Evolutionary conservation across 2,329 filamentous ascomycete species (phyloP), one percentile per base, ranked within the genome.

Genomic region (Geosmithia putterillii): DNA sequence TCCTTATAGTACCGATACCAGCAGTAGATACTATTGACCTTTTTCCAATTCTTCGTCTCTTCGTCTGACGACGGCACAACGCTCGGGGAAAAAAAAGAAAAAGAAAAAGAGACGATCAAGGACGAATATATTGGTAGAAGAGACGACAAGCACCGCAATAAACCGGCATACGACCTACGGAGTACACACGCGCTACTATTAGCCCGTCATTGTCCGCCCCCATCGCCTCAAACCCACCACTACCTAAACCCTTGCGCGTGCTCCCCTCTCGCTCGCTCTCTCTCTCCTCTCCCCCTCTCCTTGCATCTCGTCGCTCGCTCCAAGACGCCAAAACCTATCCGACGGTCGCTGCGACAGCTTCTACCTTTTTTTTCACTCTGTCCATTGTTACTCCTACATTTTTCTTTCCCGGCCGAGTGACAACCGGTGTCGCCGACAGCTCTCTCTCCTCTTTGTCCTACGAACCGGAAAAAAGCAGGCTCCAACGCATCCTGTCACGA

Each of bases 231-330:
- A 32, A 32, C 28, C 28, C 28, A 32, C 28, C 28, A 32, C 28
- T 3, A 32, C 28, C 28, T 32, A 32, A 32, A 32, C 28, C 28
- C 36, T 38, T 38, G 17, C 36, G 17, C 36, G 20, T 38, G 49
- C 50, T 48, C 43, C 50, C 44, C 44, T 42, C 44, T 43, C 41
- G 41, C 45, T 44, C 47, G 46, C 44, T 41, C 17, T 44, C 42
- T 44, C 47, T 48, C 44, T 41, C 17, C 41, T 40, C 40, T 21
- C 35, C 15, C 38, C 32, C 18, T 32, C 36, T 34, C 38, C 15
- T n/a, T 40, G 19, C 12, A 18, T 38, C 36, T 38, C 36, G 17
- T 38, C 38, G 7, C 19, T 21, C 19, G 19, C 38, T 21, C 20
- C 38, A 17, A 17, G n/a, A 17, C 19, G 19, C 22, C 38, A 4